These are phyloP conservation scores for Aspergillus saccharolyticus DNA, from an alignment of 495 filamentous ascomycete species.

Conservation along the genomic window DNA sequence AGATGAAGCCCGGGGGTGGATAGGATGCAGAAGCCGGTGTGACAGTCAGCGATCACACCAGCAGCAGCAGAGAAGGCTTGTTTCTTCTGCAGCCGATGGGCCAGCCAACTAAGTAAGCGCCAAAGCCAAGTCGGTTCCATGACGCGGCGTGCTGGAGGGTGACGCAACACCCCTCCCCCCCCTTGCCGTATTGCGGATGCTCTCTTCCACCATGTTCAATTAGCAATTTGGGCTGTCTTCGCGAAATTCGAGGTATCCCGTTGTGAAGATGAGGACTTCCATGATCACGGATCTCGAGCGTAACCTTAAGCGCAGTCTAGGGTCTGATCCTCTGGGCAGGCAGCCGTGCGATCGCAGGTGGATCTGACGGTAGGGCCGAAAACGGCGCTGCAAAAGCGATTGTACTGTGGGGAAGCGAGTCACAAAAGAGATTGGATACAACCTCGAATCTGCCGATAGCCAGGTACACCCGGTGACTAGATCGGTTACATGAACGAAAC, in stretches of 20 bases:
- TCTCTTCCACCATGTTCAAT: not conserved
- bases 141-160: constrained; percentile 11
- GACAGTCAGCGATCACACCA: not conserved
- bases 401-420: not conserved
- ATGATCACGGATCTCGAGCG: not conserved
- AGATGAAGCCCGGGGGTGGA: too few species aligned
- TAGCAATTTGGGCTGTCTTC: not conserved
- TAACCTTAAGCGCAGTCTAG: not conserved
- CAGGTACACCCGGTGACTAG: not conserved
- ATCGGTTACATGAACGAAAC: not conserved
- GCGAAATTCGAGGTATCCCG: not conserved
- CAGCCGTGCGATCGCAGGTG: not conserved
- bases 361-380: not conserved
- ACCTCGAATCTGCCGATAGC: not conserved
- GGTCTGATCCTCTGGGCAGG: too few species aligned
- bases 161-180: not conserved
- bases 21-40: too few species aligned
- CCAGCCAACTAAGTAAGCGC: constrained; percentile 3
- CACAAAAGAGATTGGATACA: not conserved
- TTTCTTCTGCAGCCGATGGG: not conserved
- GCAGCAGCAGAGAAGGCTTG: not conserved
- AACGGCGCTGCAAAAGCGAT: not conserved
- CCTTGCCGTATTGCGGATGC: too few species aligned
- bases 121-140: constrained; percentile 10
- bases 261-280: too few species aligned